phyloP scores from a whole-genome alignment of 1,284 basidiomycete species.

The Boletus semigastroideus region DNA sequence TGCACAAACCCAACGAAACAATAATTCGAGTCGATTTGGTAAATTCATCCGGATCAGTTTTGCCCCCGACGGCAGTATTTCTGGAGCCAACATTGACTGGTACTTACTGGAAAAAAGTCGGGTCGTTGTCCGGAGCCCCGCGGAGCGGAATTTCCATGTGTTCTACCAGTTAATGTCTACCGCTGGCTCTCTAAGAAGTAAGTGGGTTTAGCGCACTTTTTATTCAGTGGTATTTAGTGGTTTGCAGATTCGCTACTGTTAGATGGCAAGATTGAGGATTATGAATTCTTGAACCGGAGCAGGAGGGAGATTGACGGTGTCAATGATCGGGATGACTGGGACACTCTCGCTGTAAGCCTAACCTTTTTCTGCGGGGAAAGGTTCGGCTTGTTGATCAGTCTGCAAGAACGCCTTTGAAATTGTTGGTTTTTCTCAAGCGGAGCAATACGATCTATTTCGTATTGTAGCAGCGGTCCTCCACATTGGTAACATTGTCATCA shows the following conservation, averaged over 20 bases:
- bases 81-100: conserved; percentile 99
- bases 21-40: conserved; percentile 98
- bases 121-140: conserved; percentile 85
- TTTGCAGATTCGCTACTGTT: conserved; percentile 72
- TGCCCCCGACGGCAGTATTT: conserved; percentile 90
- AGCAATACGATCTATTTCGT: conserved; percentile 94
- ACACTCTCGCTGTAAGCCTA: conserved; percentile 61
- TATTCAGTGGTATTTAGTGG: conserved; percentile 6
- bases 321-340: conserved; percentile 91
- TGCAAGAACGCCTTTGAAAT: conserved; percentile 74
- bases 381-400: conserved; percentile 11
- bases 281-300: conserved; percentile 90
- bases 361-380: neutral
- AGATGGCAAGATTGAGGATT: conserved; percentile 76
- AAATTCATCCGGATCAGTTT: conserved; percentile 99
- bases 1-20: conserved; percentile 97
- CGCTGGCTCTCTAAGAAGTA: conserved; percentile 64
- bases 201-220: conserved; percentile 4
- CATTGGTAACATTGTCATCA: conserved; percentile 90
- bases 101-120: conserved; percentile 98
- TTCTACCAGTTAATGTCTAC: conserved; percentile 91
- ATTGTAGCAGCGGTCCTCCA: conserved; percentile 93
- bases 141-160: conserved; percentile 94
- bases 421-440: conserved; percentile 82
- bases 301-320: conserved; percentile 92